These are phyloP conservation scores for Rhynchosporium secalis DNA, from an alignment of 2,329 filamentous ascomycete species.

Conservation along the genomic window DNA sequence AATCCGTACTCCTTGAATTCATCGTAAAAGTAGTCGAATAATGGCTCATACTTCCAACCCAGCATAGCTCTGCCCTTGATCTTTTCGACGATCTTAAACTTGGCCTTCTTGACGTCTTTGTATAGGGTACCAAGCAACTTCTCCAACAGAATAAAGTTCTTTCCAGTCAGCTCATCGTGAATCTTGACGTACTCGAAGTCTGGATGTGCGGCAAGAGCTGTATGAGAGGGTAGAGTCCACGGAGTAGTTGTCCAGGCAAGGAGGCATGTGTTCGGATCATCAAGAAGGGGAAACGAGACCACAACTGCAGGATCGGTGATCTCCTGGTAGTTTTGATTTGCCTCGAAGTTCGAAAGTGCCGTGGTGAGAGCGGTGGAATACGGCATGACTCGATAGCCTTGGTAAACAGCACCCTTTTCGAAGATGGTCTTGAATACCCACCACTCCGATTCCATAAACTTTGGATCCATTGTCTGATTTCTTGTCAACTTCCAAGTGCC, in stretches of 20 bases:
- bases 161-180: constrained; percentile 75
- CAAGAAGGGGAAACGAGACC: constrained; percentile 79
- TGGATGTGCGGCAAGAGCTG: constrained; percentile 74
- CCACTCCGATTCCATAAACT: constrained; percentile 95
- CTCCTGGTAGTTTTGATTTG: constrained; percentile 92
- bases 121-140: constrained; percentile 79
- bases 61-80: constrained; percentile 82
- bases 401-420: constrained; percentile 86
- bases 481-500: constrained; percentile 23
- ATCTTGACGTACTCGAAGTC: constrained; percentile 89
- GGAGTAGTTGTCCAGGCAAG: constrained; percentile 90
- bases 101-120: constrained; percentile 94
- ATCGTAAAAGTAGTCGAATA: constrained; percentile 88
- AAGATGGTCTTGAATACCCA: constrained; percentile 95
- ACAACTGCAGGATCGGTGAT: constrained; percentile 89
- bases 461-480: constrained; percentile 80
- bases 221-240: constrained; percentile 81
- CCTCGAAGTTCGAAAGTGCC: constrained; percentile 89
- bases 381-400: constrained; percentile 89
- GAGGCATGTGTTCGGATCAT: constrained; percentile 72
- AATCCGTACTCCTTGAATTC: constrained; percentile 85
- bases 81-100: constrained; percentile 79
- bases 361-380: constrained; percentile 91
- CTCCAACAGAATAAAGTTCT: constrained; percentile 83
- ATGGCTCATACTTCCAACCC: constrained; percentile 78